Percentiles rank a stretch among this genome's conserved stretches.
phyloP scores from a whole-genome alignment of 2,329 filamentous ascomycete genomes.

The Ceratocystis harringtonii region DNA sequence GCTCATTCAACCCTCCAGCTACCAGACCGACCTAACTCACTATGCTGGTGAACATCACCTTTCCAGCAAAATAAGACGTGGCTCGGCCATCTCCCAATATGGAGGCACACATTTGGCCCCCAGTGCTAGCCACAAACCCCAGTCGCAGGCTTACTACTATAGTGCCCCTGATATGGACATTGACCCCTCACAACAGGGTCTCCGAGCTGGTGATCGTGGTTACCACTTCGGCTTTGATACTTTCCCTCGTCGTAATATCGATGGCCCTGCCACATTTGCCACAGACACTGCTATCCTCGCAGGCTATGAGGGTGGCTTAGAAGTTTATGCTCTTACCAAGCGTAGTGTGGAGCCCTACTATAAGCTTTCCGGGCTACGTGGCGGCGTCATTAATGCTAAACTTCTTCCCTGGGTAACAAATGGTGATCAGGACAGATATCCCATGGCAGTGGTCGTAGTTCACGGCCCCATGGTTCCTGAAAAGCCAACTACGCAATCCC shows the following conservation, averaged over 20 bases:
- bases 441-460: conserved; percentile 63
- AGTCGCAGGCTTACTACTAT: conserved; percentile 65
- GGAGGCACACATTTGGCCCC: conserved; percentile 37
- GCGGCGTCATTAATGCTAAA: conserved; percentile 68
- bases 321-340: conserved; percentile 59
- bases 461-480: conserved; percentile 53
- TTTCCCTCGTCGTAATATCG: conserved; percentile 31
- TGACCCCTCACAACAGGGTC: conserved; percentile 42
- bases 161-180: conserved; percentile 59
- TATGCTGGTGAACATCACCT: conserved; percentile 21
- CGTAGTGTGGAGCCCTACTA: conserved; percentile 55
- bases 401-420: conserved; percentile 55
- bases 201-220: conserved; percentile 51
- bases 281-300: conserved; percentile 55
- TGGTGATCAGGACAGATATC: conserved; percentile 35
- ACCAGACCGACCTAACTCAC: conserved; percentile 32
- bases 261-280: conserved; percentile 26
- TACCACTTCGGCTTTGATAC: conserved; percentile 74
- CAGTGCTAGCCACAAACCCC: conserved; percentile 48
- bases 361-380: conserved; percentile 60
- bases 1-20: conserved; percentile 33
- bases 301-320: conserved; percentile 66
- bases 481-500: conserved; percentile 22
- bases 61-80: not conserved
- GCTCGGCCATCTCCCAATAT: conserved; percentile 28